These are phyloP conservation scores for Capsaspora owczarzaki DNA, from an alignment of 78 protist species.

Conservation along the genomic window DNA sequence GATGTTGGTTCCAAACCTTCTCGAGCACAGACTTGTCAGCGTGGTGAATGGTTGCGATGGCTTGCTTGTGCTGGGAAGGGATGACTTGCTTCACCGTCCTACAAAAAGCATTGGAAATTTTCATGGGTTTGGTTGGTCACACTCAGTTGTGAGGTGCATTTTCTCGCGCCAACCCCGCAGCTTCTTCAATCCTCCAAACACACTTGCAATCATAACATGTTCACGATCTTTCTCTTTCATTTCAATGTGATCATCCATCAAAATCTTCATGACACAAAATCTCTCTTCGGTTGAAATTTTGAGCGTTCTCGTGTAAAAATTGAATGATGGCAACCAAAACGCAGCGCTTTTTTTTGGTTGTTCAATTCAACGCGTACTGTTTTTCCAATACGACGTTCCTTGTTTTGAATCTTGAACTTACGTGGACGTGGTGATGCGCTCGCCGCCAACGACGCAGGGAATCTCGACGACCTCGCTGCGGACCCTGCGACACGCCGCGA, in stretches of 20 bases:
- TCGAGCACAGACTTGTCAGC: conserved; percentile 4
- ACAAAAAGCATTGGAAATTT: neutral
- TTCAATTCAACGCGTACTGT: neutral
- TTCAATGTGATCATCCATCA: neutral
- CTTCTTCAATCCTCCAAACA: no score
- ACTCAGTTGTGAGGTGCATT: neutral
- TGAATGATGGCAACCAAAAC: neutral
- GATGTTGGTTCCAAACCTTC: no score
- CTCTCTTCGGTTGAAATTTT: neutral
- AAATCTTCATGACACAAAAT: neutral
- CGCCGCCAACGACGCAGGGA: conserved; percentile 60
- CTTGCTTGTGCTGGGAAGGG: conserved; percentile 12
- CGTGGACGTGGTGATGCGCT: conserved; percentile 51
- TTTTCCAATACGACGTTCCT: neutral
- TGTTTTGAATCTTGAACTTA: neutral
- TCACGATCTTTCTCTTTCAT: no score
- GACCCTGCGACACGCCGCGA: neutral
- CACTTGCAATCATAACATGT: no score
- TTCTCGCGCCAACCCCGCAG: no score
- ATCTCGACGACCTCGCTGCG: conserved; percentile 23
- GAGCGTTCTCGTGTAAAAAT: neutral
- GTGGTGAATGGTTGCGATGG: conserved; percentile 3
- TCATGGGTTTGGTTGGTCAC: neutral
- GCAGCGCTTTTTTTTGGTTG: neutral
- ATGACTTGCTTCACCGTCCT: neutral